These are phyloP conservation scores for Chamaecyparis obtusa DNA, from an alignment of 75 land plant species.

Conservation along the genomic window DNA sequence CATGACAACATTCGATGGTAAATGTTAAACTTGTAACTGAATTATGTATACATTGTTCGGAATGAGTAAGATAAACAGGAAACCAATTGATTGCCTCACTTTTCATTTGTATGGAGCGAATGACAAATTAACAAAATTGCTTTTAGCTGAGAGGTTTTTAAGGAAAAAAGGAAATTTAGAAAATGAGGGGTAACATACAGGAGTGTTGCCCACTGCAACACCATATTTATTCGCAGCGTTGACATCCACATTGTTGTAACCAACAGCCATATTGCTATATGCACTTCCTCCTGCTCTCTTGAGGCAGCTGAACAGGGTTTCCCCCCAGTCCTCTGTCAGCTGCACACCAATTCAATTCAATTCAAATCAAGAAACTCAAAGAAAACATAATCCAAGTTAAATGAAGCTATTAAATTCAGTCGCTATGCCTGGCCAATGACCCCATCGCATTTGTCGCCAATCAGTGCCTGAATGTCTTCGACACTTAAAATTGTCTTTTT, in stretches of 20 bases:
- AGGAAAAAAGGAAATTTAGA: not conserved
- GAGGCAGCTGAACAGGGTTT: constrained; percentile 70
- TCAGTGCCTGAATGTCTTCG: constrained; percentile 79
- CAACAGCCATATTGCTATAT: constrained; percentile 99
- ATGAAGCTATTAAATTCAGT: not conserved
- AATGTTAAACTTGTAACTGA: not conserved
- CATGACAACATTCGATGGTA: too few species aligned
- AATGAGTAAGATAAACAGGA: too few species aligned
- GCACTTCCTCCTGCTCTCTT: constrained; percentile 90
- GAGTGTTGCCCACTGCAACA: constrained; percentile 94
- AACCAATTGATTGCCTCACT: too few species aligned
- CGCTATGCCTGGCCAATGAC: constrained; percentile 81
- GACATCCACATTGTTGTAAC: constrained; percentile 95
- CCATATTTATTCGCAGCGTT: constrained; percentile 84
- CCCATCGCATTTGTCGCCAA: constrained; percentile 89
- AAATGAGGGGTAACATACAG: constrained; percentile 39
- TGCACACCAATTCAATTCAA: constrained; percentile 17
- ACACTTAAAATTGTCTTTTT: constrained; percentile 86
- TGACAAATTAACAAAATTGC: too few species aligned
- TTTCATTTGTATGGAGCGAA: too few species aligned
- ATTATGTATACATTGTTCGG: too few species aligned
- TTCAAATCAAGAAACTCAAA: not conserved
- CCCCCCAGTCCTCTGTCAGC: constrained; percentile 99
- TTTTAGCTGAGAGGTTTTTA: not conserved
- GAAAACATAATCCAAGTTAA: not conserved